Evolutionary conservation across 345 rosid genomes (phyloP).

Genomic region (Populus alba): DNA sequence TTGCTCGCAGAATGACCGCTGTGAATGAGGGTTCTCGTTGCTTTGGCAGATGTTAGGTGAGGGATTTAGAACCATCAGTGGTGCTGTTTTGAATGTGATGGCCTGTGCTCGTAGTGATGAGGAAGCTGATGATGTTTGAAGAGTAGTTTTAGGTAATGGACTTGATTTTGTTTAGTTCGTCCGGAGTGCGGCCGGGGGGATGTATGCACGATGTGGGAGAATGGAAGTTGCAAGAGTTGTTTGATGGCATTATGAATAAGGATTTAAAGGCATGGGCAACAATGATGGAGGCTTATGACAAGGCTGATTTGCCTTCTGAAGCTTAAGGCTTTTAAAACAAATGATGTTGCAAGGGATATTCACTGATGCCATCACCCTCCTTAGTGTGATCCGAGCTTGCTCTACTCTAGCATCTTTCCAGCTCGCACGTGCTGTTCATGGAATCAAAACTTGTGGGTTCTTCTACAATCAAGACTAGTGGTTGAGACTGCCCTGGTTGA

Average conservation of each 20-base stretch:
- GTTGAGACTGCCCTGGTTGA: slow-evolving; percentile 32
- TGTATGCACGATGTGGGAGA: slow-evolving; percentile 31
- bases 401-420: slow-evolving; percentile 26
- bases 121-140: slow-evolving; percentile 23
- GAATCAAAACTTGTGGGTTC: slow-evolving; percentile 11
- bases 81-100: slow-evolving; percentile 32
- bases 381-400: too few species aligned
- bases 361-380: too few species aligned
- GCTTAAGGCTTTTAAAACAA: too few species aligned
- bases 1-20: slow-evolving; percentile 12
- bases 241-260: slow-evolving; percentile 22
- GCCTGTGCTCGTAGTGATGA: slow-evolving; percentile 19
- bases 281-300: too few species aligned
- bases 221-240: slow-evolving; percentile 26
- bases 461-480: slow-evolving; percentile 11
- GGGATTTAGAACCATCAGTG: slow-evolving; percentile 21
- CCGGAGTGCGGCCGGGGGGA: slow-evolving; percentile 20
- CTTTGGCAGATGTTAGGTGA: slow-evolving; percentile 32
- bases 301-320: too few species aligned
- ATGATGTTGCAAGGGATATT: too few species aligned
- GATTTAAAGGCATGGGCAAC: slow-evolving; percentile 35
- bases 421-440: slow-evolving; percentile 20
- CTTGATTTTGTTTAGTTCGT: too few species aligned
- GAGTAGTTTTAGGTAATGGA: slow-evolving; percentile 22
- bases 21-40: slow-evolving; percentile 25